A percentile compares a stretch with the other conserved stretches of the same genome.
Evolutionary conservation across 352 stramenopile species (phyloP).

Genomic region (Globisporangium heterothallicum): DNA sequence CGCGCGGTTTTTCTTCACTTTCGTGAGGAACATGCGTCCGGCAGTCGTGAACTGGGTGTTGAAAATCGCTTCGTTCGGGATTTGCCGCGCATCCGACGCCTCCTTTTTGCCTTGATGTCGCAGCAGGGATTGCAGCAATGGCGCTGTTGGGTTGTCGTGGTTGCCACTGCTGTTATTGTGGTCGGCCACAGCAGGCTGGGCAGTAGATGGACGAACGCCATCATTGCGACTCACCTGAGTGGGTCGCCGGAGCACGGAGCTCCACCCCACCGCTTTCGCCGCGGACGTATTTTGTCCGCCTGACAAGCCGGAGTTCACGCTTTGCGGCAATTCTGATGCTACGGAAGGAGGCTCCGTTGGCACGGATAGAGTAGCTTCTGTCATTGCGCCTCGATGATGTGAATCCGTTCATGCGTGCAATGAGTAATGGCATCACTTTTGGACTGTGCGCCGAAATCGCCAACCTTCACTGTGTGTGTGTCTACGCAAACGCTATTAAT

Average conservation of each 20-base stretch:
- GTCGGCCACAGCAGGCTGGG: background rate
- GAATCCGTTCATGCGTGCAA: no score
- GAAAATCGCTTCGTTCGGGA: conserved; percentile 70
- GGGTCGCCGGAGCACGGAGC: conserved; percentile 7
- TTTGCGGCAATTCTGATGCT: no score
- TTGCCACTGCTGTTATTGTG: no score
- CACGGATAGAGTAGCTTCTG: background rate
- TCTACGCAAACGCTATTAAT: background rate
- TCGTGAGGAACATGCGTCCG: conserved; percentile 55
- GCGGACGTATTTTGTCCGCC: no score
- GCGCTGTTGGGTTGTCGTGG: background rate
- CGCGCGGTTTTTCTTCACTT: conserved; percentile 72
- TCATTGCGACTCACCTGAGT: conserved; percentile 1
- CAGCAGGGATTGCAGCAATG: background rate
- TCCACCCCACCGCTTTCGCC: conserved; percentile 9
- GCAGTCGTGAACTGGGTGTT: conserved; percentile 76
- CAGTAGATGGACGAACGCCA: background rate
- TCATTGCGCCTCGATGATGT: no score
- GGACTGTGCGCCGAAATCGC: no score
- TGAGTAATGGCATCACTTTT: no score
- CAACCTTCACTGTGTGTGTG: background rate
- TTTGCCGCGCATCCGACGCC: background rate
- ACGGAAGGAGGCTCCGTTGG: no score
- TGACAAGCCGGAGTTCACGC: no score
- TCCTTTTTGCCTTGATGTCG: background rate